phyloP scores from a whole-genome alignment of 139 green algal genomes.

The Gonium pectorale region DNA sequence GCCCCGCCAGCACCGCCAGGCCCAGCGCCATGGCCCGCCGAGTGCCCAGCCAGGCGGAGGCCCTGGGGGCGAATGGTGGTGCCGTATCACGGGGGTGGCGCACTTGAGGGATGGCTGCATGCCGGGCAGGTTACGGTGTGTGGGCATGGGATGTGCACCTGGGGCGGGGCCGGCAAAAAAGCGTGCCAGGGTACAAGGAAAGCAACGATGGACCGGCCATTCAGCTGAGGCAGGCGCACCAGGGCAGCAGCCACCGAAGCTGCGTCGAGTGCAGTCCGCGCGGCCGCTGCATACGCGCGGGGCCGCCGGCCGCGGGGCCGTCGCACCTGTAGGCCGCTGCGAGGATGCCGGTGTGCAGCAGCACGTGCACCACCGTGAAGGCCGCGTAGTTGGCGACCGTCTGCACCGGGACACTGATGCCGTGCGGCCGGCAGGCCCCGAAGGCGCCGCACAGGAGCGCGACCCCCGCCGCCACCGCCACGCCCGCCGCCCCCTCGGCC shows the following conservation, averaged over 20 bases:
- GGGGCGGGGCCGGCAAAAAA: too few species aligned
- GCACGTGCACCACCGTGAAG: conserved; percentile 46
- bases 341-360: conserved; percentile 47
- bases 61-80: conserved; percentile 11
- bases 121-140: too few species aligned
- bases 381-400: conserved; percentile 11
- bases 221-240: background rate
- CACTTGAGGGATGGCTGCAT: too few species aligned
- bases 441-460: conserved; percentile 20
- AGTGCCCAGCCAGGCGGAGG: conserved; percentile 35
- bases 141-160: too few species aligned
- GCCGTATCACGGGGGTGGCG: too few species aligned
- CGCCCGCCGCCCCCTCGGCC: conserved; percentile 22
- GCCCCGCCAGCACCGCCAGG: background rate
- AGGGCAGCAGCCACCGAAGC: background rate
- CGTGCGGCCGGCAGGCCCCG: background rate
- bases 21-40: conserved; percentile 20
- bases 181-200: too few species aligned
- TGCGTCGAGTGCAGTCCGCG: background rate
- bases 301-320: background rate
- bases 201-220: too few species aligned
- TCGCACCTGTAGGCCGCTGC: conserved; percentile 35
- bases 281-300: too few species aligned
- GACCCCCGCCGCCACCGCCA: background rate
- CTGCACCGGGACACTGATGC: background rate